Evolutionary conservation across 805 yeast species (phyloP), one percentile per base, ranked within the genome.

Genomic region (Wickerhamomyces strasburgensis): DNA sequence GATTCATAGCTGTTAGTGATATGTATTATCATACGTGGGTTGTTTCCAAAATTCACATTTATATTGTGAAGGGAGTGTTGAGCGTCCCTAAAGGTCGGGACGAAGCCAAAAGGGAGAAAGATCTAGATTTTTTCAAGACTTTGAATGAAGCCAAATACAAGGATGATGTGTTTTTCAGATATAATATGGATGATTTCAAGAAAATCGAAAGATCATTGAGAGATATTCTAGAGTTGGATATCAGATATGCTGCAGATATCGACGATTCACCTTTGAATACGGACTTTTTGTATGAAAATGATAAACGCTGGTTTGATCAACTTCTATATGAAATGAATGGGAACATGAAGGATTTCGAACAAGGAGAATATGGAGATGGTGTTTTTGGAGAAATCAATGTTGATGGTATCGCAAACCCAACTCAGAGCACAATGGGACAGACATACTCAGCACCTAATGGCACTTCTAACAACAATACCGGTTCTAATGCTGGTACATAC

Each of bases 11-110:
- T 4, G 27, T 51, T 10, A 33, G 54, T 9, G 52, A 50, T 18
- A 36, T 28, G 2, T 54, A 54, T 31, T 54, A 53, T 32, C 59
- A 53, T 31, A 35, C 48, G 2, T 54, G 59, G 59, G 46, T 45
- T 10, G 44, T 46, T 7, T 36, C 44, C 14, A 54, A 50, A 29
- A 42, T 51, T 19, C 54, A 53, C 29, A 15, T 43, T 1, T 46
- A 32, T 29, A 51, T 54, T 1, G 17, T 39, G 3, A 33, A 39
- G 11, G 43, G 35, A 5, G 10, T 51, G 19, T 24, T 51, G 19
- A 28, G 31, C 6, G 21, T 39, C 27, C 40, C 44, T 5, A 30
- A 34, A 11, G 52, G 51, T 7, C 34, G 37, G 14, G 17, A 38
- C 19, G 32, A 34, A 1, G 25, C 34, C 13, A 33, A 34, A 11